These are phyloP conservation scores for Shiraia sp. DNA, from an alignment of 2,329 filamentous ascomycete genomes.

Conservation along the genomic window DNA sequence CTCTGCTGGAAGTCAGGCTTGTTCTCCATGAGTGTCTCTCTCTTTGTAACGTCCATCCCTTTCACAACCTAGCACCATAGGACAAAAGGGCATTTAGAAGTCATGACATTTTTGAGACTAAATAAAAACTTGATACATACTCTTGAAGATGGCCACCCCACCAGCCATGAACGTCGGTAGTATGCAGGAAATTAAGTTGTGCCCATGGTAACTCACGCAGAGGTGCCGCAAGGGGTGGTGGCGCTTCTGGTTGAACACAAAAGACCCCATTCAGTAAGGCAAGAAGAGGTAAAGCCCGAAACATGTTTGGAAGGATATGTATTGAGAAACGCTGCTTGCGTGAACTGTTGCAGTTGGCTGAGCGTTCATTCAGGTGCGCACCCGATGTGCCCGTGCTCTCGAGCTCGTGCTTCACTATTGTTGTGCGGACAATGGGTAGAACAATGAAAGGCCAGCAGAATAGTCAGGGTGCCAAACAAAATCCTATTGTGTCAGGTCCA, in stretches of 20 bases:
- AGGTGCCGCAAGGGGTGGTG: slow-evolving; percentile 75
- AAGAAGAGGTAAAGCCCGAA: slow-evolving; percentile 14
- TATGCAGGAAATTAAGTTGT: slow-evolving; percentile 89
- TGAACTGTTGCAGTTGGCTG: too few relatives aligned
- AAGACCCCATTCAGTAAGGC: slow-evolving; percentile 49
- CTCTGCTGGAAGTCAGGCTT: slow-evolving; percentile 51
- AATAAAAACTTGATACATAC: slow-evolving; percentile 53
- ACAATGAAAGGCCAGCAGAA: too few relatives aligned
- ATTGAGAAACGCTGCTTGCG: not conserved
- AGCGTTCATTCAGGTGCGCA: not conserved
- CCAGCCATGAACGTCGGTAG: slow-evolving; percentile 95
- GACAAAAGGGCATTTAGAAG: too few relatives aligned
- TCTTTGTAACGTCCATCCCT: too few relatives aligned
- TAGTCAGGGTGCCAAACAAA: too few relatives aligned
- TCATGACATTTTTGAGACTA: not conserved
- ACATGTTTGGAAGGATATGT: slow-evolving; percentile 18
- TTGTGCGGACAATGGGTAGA: too few relatives aligned
- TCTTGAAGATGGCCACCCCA: slow-evolving; percentile 91
- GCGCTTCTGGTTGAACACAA: slow-evolving; percentile 75
- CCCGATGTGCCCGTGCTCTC: not conserved
- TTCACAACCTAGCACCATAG: too few relatives aligned
- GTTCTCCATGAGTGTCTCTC: too few relatives aligned
- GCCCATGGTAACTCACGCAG: slow-evolving; percentile 86
- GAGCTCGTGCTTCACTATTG: too few relatives aligned
- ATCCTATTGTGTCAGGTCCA: not conserved